These are phyloP conservation scores for Lactifluus echinatus DNA, from an alignment of 768 basidiomycete species.

Conservation along the genomic window DNA sequence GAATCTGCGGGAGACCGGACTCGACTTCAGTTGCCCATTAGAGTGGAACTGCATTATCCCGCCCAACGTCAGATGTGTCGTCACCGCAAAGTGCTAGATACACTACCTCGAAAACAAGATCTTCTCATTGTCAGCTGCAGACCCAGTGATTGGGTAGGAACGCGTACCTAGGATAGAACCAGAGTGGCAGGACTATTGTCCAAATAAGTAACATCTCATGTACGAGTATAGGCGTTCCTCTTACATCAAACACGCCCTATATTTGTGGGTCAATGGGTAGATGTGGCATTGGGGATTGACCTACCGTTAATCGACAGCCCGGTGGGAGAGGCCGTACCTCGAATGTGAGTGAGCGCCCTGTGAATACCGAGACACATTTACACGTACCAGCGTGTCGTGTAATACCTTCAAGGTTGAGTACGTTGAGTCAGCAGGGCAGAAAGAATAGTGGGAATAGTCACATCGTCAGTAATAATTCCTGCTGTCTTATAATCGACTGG, in stretches of 20 bases:
- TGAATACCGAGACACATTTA: slow-evolving; percentile 12
- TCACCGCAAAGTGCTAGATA: not conserved
- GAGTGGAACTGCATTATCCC: slow-evolving; percentile 24
- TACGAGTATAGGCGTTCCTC: not conserved
- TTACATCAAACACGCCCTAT: slow-evolving; percentile 28
- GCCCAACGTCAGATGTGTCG: not conserved
- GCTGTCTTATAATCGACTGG: slow-evolving; percentile 60
- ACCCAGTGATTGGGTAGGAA: not conserved
- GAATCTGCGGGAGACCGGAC: slow-evolving; percentile 24
- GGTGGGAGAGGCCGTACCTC: slow-evolving; percentile 55
- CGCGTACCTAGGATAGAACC: slow-evolving; percentile 70
- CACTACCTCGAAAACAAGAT: slow-evolving; percentile 58
- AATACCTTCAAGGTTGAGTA: slow-evolving; percentile 38
- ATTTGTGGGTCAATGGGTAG: not conserved
- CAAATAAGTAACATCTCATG: not conserved
- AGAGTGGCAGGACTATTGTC: slow-evolving; percentile 72
- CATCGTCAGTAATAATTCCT: slow-evolving; percentile 86
- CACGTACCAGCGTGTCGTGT: slow-evolving; percentile 66
- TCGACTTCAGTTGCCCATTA: slow-evolving; percentile 26
- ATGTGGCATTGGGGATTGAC: slow-evolving; percentile 22
- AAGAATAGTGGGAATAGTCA: slow-evolving; percentile 31
- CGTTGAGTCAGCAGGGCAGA: not conserved
- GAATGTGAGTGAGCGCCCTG: not conserved
- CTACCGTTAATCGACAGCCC: slow-evolving; percentile 84
- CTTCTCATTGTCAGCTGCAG: slow-evolving; percentile 28